Conservation (phyloP, 345 rosid species). For the Kernera saxatilis region DNA sequence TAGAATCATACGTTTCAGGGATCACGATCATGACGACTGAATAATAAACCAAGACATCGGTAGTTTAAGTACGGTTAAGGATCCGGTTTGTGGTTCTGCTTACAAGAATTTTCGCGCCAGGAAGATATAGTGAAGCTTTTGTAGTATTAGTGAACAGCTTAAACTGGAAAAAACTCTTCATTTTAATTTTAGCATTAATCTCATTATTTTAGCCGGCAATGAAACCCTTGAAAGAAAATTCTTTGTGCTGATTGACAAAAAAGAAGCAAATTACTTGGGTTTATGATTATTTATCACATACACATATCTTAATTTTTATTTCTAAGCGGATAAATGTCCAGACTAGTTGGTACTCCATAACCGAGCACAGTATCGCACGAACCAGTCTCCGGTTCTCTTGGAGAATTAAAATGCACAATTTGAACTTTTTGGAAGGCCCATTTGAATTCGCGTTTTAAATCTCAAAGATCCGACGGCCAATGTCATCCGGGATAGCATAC, state of each 20-base stretch:
- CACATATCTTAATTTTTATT: no score
- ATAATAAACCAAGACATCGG: conserved; percentile 30
- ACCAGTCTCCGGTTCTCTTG: background rate
- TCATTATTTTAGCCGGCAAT: background rate
- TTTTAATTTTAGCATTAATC: background rate
- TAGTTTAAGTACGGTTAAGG: background rate
- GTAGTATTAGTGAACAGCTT: background rate
- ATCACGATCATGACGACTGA: conserved; percentile 45
- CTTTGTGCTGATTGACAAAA: no score
- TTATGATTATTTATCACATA: no score
- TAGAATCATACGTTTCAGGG: conserved; percentile 53
- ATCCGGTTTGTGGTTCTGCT: background rate
- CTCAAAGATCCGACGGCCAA: background rate
- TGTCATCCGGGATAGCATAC: background rate
- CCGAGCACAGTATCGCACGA: background rate
- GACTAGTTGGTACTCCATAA: background rate
- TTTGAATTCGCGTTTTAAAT: no score
- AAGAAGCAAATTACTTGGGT: background rate
- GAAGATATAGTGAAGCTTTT: background rate
- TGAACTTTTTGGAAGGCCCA: background rate
- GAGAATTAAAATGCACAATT: background rate
- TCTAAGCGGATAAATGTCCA: no score
- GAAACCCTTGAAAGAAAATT: background rate
- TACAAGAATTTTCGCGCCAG: background rate
- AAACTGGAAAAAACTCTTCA: background rate